phyloP scores from a whole-genome alignment of 306 rosid species.

The Vigna mungo region DNA sequence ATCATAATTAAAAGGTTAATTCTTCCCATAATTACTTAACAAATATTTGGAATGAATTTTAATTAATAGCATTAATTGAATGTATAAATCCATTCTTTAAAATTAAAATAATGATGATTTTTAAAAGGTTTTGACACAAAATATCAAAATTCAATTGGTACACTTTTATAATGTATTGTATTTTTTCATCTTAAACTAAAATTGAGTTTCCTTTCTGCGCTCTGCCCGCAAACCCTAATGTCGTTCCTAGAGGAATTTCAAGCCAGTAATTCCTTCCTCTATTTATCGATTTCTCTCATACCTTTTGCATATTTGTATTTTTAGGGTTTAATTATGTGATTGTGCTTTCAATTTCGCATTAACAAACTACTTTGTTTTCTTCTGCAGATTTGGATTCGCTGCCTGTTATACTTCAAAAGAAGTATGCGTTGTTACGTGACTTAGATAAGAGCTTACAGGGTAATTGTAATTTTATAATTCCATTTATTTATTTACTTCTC shows the following conservation, averaged over 20 bases:
- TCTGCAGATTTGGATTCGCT: slow-evolving; percentile 82
- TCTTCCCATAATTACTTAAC: too few relatives aligned
- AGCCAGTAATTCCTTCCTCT: slow-evolving; percentile 57
- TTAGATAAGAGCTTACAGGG: slow-evolving; percentile 94
- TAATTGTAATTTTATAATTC: slow-evolving; percentile 33
- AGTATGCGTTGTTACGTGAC: slow-evolving; percentile 81
- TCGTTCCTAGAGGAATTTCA: slow-evolving; percentile 88
- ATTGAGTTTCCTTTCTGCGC: background rate
- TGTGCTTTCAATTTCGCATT: slow-evolving; percentile 19
- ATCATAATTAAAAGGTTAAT: too few relatives aligned
- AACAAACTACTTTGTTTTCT: slow-evolving; percentile 1
- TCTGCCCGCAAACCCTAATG: slow-evolving; percentile 57
- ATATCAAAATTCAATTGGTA: too few relatives aligned
- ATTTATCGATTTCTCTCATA: background rate
- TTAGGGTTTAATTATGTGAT: slow-evolving; percentile 23
- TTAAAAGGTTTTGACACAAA: too few relatives aligned
- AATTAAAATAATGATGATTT: too few relatives aligned
- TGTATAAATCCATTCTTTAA: too few relatives aligned
- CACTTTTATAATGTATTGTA: too few relatives aligned
- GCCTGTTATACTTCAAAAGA: slow-evolving; percentile 87
- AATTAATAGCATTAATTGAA: too few relatives aligned
- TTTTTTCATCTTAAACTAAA: background rate
- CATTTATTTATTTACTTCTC: background rate
- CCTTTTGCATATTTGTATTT: background rate
- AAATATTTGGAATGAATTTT: too few relatives aligned